Evolutionary conservation across 371 early-diverging fungal genomes (phyloP), one percentile per base, ranked within the genome.

Genomic region (Ordospora pajunii): DNA sequence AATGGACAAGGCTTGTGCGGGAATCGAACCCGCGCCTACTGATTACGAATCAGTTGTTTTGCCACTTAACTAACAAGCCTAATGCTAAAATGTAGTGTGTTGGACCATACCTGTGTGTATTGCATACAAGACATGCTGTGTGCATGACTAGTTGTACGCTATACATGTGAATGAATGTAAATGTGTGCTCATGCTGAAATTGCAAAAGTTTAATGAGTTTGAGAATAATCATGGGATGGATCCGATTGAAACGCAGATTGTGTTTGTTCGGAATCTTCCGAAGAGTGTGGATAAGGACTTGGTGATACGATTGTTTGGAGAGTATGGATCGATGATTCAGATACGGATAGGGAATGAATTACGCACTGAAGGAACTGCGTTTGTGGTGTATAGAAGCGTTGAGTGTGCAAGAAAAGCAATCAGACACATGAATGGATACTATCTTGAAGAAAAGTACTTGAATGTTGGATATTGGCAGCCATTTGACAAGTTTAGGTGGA

Each of bases 331-430:
- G 10, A 9, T 64, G 14, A 14, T 67, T 14, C 45, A 68, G 23
- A 65, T 73, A 23, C 25, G 74, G 21, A 53, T 78, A 70, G 94
- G 96, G 9, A 90, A 87, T 67, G 89, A 89, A 17, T 83, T 86
- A 43, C 92, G 92, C 68, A 94, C 96, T 0, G 86, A 88, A 66
- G 95, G 95, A 52, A 92, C 93, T 17, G 95, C 93, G 19, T 94
- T 90, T 85, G 93, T 95, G 78, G 87, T 86, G 0, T 95, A 93
- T 77, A 93, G 94, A 74, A 94, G 94, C 67, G 92, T 95, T n/a
- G 92, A 89, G 77, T 93, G 94, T 79, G 94, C 95, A 40, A 93
- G 93, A 82, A 89, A 90, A 23, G 96, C 96, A n/a, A 21, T 64
- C 14, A 67, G 52, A 19, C 43, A 11, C 7, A 73, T 64, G 50